Percentiles rank a stretch among this genome's conserved stretches.
Evolutionary conservation across 441 rosid genomes (phyloP).

Genomic region (Corymbia calophylla): DNA sequence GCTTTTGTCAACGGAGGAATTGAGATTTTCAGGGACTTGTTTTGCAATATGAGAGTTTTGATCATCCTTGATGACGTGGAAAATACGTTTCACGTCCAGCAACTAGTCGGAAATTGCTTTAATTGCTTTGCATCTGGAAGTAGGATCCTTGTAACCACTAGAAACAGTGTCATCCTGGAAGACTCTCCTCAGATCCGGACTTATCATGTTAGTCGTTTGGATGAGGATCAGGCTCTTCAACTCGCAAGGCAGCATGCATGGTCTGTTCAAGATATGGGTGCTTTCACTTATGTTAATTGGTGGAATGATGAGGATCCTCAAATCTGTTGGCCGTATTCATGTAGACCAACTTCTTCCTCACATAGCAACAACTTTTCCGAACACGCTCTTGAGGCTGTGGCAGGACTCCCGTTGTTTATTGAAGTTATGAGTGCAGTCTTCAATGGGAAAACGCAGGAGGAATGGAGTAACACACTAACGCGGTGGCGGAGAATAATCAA

Average conservation of each 20-base stretch:
- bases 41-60: not conserved
- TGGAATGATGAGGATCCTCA: no score
- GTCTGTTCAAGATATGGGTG: no score
- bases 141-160: not conserved
- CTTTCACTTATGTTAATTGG: no score
- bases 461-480: no score
- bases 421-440: not conserved
- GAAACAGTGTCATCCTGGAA: not conserved
- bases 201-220: not conserved
- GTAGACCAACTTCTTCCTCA: no score
- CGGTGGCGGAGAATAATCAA: no score
- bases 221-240: not conserved
- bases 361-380: no score
- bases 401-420: not conserved
- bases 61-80: not conserved
- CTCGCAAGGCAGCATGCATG: not conserved
- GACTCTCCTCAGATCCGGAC: not conserved
- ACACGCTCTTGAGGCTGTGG: no score
- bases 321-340: no score
- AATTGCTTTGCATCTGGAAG: not conserved
- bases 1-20: not conserved
- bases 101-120: not conserved
- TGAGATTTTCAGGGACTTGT: not conserved
- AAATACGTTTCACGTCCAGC: not conserved
- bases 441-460: no score